Evolutionary conservation across 2,329 filamentous ascomycete species (phyloP), one percentile per base, ranked within the genome.

Genomic region (Pseudogymnoascus sp.): DNA sequence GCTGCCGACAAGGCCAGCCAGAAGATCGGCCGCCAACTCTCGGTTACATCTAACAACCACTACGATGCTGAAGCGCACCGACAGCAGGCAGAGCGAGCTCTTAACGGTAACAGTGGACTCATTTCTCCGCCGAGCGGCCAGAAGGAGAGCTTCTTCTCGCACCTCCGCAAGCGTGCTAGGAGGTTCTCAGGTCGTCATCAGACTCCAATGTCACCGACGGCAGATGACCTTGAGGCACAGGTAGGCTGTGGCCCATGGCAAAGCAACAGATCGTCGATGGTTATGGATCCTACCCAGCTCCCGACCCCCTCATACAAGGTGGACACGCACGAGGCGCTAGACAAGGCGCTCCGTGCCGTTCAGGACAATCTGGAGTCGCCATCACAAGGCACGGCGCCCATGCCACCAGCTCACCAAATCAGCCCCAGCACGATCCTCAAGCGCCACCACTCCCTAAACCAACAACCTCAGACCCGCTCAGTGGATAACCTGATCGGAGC

Each of bases 111-210:
- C 70, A 84, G 83, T 36, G 89, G 88, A 21, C 79, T 93, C 23
- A 86, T 84, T 14, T 95, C 91, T 5, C 91, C 92, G 3, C 86
- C 88, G 0, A 88, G 84, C 70, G 90, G 84, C 16, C 90, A 92
- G 63, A 96, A 96, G 73, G 95, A 99, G 75, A 91, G 95, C 75
- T 99, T 99, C 80, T 99, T 99, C 77, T 97, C 95, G 0, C 95
- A 99, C 74, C 82, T 99, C 6, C 86, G 95, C 63, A 99, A 99
- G 77, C 88, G 93, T 61, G 95, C 96, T 28, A 86, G 95, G 69
- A 85, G 95, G 68, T 88, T 99, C 65, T 99, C 95, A 25, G 95
- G 95, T 56, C 88, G 93, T 63, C 92, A 96, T 72, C 90, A 93
- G 73, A 88, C 87, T 12, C 88, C 91, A 6, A 85, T 89, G 64